Conservation (phyloP, 352 stramenopile genomes). For the Phytophthora palmivora region DNA sequence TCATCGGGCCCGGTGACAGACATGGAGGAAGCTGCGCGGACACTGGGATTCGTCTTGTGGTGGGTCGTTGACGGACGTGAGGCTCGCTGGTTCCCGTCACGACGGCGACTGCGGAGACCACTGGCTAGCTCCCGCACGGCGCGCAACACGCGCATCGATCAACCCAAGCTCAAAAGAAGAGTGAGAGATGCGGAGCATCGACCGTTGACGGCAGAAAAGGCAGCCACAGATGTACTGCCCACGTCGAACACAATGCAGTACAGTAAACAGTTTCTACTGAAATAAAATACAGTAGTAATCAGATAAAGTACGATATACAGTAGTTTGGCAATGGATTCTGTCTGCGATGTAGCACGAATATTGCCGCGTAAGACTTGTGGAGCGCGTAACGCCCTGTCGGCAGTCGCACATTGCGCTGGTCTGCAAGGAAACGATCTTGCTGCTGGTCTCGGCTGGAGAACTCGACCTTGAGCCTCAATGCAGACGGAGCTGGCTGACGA, state of each 20-base stretch:
- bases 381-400: conserved; percentile 12
- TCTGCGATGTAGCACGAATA: conserved; percentile 10
- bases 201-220: conserved; percentile 28
- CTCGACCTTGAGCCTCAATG: not conserved
- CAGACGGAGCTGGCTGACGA: conserved; percentile 11
- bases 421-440: conserved; percentile 18
- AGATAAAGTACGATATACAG: not conserved
- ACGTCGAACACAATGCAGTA: not conserved
- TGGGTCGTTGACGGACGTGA: not conserved
- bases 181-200: conserved; percentile 27
- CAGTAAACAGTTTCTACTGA: not conserved
- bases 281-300: not conserved
- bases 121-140: conserved; percentile 32
- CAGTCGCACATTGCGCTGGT: conserved; percentile 2
- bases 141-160: conserved; percentile 34
- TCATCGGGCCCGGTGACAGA: conserved; percentile 32
- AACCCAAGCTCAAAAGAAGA: conserved; percentile 21
- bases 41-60: conserved; percentile 16
- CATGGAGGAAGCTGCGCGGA: conserved; percentile 6
- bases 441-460: conserved; percentile 3
- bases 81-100: conserved; percentile 8
- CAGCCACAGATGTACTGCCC: not conserved
- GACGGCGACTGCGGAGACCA: conserved; percentile 25
- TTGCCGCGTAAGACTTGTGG: conserved; percentile 9
- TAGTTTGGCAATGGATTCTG: conserved; percentile 6